phyloP scores from a whole-genome alignment of 305 asterid species.

The Petunia hybrid region DNA sequence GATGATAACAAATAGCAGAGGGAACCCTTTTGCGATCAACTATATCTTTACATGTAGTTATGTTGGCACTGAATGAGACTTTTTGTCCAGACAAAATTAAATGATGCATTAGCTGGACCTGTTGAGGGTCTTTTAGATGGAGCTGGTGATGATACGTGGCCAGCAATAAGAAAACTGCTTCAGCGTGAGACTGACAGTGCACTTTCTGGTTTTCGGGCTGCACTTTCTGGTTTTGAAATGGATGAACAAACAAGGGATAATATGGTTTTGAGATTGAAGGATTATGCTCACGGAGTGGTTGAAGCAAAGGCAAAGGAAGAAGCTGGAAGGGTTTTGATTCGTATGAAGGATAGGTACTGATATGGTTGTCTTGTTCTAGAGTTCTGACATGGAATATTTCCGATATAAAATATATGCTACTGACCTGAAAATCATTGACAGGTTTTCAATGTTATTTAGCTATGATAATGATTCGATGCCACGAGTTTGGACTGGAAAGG shows the following conservation, averaged over 20 bases:
- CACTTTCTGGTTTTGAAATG: conserved; percentile 88
- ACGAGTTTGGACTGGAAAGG: conserved; percentile 99
- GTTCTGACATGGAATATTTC: conserved; percentile 14
- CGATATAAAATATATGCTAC: background rate
- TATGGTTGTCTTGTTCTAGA: conserved; percentile 28
- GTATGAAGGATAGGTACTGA: conserved; percentile 93
- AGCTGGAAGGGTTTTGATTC: conserved; percentile 90
- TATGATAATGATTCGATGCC: conserved; percentile 98
- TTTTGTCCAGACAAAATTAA: conserved; percentile 73
- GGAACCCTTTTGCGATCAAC: conserved; percentile 10
- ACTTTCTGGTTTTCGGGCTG: conserved; percentile 64
- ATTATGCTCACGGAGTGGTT: conserved; percentile 75
- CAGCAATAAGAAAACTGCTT: conserved; percentile 84
- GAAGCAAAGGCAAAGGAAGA: conserved; percentile 90
- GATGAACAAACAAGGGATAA: conserved; percentile 69
- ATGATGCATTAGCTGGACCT: conserved; percentile 80
- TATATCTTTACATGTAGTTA: conserved; percentile 19
- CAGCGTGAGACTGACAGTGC: conserved; percentile 76
- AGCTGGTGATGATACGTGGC: conserved; percentile 92
- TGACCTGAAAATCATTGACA: conserved; percentile 46
- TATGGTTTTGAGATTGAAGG: conserved; percentile 74
- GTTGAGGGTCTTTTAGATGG: conserved; percentile 87
- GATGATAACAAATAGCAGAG: background rate
- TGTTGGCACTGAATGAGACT: conserved; percentile 34
- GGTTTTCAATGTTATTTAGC: conserved; percentile 89